Evolutionary conservation across 441 rosid genomes (phyloP).

Genomic region (Corymbia calophylla): DNA sequence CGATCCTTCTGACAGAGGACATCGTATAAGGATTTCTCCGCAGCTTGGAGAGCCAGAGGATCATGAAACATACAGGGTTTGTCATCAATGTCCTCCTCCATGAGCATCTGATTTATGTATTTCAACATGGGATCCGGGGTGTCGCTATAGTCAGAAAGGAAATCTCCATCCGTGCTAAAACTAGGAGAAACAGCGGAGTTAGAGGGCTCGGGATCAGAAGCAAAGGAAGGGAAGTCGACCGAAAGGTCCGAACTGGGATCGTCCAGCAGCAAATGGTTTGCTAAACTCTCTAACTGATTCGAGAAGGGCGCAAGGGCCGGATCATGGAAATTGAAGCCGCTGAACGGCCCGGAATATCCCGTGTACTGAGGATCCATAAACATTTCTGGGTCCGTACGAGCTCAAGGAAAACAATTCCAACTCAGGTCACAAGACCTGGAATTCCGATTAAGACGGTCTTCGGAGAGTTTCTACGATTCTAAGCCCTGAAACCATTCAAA

Average conservation of each 20-base stretch:
- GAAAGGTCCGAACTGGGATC: background rate
- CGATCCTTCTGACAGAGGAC: background rate
- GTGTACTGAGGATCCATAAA: constrained; percentile 27
- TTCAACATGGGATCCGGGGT: background rate
- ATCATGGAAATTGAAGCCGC: constrained; percentile 21
- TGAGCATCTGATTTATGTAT: constrained; percentile 1
- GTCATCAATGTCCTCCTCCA: constrained; percentile 1
- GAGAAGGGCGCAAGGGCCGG: constrained; percentile 11
- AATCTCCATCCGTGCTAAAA: background rate
- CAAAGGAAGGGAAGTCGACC: background rate
- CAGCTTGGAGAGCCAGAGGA: constrained; percentile 1
- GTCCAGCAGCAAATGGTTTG: background rate
- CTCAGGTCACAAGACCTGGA: background rate
- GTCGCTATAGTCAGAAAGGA: background rate
- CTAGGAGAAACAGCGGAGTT: background rate
- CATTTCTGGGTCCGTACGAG: background rate
- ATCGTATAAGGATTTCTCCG: background rate
- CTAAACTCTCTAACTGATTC: constrained; percentile 1
- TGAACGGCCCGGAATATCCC: constrained; percentile 16
- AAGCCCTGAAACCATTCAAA: background rate
- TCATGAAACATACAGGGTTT: constrained; percentile 1
- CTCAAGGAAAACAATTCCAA: background rate
- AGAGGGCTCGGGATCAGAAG: background rate
- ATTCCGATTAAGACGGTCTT: background rate
- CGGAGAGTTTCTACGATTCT: background rate